Conservation (phyloP, 1,139 yeast genomes). For the Hyphopichia khmerensis region DNA sequence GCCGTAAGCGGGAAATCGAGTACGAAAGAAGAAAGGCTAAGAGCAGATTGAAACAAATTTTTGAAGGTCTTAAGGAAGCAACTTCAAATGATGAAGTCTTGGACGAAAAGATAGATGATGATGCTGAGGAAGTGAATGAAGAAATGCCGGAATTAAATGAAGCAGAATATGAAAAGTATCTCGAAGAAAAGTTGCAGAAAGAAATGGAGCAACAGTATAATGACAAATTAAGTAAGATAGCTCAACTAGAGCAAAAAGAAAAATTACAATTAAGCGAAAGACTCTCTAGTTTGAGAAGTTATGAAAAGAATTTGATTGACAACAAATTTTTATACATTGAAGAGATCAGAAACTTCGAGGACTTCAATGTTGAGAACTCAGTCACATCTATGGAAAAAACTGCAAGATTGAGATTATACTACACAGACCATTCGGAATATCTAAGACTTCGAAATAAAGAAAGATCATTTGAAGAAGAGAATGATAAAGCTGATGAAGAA, state of each 20-base stretch:
- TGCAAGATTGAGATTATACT: constrained; percentile 18
- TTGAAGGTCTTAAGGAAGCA: constrained; percentile 44
- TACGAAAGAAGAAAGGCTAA: constrained; percentile 55
- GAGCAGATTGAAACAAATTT: constrained; percentile 48
- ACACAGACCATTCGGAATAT: constrained; percentile 38
- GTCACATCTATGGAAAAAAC: background rate
- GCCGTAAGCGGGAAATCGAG: constrained; percentile 50
- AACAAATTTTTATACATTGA: constrained; percentile 38
- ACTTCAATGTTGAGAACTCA: constrained; percentile 10
- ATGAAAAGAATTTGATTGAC: constrained; percentile 35
- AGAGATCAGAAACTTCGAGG: constrained; percentile 23
- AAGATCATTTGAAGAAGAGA: constrained; percentile 32
- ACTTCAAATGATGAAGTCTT: constrained; percentile 12
- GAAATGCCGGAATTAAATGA: constrained; percentile 33
- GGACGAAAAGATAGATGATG: constrained; percentile 12
- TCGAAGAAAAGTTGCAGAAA: constrained; percentile 15
- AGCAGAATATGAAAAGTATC: constrained; percentile 28
- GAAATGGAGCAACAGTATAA: constrained; percentile 20
- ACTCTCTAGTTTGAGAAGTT: constrained; percentile 19
- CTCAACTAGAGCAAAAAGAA: constrained; percentile 18
- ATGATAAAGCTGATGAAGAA: constrained; percentile 29
- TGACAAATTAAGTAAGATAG: constrained; percentile 14
- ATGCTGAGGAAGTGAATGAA: constrained; percentile 12
- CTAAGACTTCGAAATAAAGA: constrained; percentile 30
- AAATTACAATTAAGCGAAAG: constrained; percentile 14